These are phyloP conservation scores for Monosporascus sp. DNA, from an alignment of 2,329 filamentous ascomycete genomes.

Conservation along the genomic window DNA sequence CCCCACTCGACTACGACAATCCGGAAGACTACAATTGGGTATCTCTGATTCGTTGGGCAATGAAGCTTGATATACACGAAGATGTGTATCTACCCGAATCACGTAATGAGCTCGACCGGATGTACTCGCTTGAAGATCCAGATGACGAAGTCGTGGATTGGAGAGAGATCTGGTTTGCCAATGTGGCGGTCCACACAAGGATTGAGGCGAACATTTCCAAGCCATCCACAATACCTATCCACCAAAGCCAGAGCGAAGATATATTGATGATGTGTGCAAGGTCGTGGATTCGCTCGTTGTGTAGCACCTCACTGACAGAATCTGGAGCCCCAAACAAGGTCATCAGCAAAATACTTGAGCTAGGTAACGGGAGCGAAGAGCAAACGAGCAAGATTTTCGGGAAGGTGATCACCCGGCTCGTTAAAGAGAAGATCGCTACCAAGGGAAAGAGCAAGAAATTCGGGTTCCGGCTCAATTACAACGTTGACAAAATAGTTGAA, in stretches of 20 bases:
- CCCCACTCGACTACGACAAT: constrained; percentile 59
- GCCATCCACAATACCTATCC: constrained; percentile 34
- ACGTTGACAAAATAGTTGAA: constrained; percentile 51
- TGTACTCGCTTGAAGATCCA: constrained; percentile 36
- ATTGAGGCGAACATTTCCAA: constrained; percentile 50
- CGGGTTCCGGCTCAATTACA: constrained; percentile 59
- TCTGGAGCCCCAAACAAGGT: constrained; percentile 39
- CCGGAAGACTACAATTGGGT: constrained; percentile 65
- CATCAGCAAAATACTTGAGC: constrained; percentile 45
- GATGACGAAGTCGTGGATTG: constrained; percentile 37
- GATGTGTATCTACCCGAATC: constrained; percentile 45
- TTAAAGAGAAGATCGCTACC: constrained; percentile 50
- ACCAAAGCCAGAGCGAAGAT: constrained; percentile 13
- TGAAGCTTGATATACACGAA: constrained; percentile 44
- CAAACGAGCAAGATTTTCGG: constrained; percentile 42
- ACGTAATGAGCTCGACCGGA: constrained; percentile 37
- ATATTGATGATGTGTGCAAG: constrained; percentile 39
- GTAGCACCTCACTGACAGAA: constrained; percentile 41
- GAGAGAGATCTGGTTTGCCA: constrained; percentile 53
- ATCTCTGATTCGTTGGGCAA: constrained; percentile 61
- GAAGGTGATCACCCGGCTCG: constrained; percentile 43
- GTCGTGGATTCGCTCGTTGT: constrained; percentile 58
- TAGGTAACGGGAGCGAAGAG: constrained; percentile 36
- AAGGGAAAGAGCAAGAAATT: constrained; percentile 54
- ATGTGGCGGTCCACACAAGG: constrained; percentile 52